Conservation (phyloP, 2,329 filamentous ascomycete species). For the Aspergillus caelatus region DNA sequence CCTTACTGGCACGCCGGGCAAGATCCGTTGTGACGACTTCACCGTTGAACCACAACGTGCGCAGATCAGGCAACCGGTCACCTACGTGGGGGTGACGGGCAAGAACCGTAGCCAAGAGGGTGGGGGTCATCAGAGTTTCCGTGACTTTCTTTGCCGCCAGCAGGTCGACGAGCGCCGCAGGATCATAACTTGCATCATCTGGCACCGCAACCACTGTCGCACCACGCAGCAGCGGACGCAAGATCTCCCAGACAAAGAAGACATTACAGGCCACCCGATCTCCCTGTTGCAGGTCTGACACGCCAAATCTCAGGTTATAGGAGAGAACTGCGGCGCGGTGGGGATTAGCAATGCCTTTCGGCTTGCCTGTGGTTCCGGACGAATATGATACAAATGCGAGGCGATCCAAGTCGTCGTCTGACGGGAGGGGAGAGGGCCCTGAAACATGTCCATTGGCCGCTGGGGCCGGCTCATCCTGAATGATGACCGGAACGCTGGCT, state of each 20-base stretch:
- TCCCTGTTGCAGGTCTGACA: constrained; percentile 70
- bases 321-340: constrained; percentile 74
- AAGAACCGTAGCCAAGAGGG: constrained; percentile 73
- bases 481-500: constrained; percentile 61
- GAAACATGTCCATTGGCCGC: constrained; percentile 45
- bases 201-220: constrained; percentile 76
- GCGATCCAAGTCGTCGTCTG: constrained; percentile 70
- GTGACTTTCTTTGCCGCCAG: constrained; percentile 68
- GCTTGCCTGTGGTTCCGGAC: constrained; percentile 74
- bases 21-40: constrained; percentile 81
- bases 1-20: constrained; percentile 67
- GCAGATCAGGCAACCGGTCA: constrained; percentile 64
- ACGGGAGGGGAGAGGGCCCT: constrained; percentile 55
- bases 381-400: constrained; percentile 82
- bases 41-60: constrained; percentile 77
- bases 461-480: constrained; percentile 57
- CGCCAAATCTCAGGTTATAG: constrained; percentile 70
- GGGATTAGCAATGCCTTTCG: constrained; percentile 81
- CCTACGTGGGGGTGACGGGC: constrained; percentile 69
- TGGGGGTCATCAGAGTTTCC: constrained; percentile 83
- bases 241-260: constrained; percentile 84
- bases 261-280: constrained; percentile 86
- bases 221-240: constrained; percentile 74
- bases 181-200: constrained; percentile 77
- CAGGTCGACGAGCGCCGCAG: constrained; percentile 71